Evolutionary conservation across 805 yeast genomes (phyloP), one percentile per base, ranked within the genome.

Genomic region (Monosporozyma servazzii): DNA sequence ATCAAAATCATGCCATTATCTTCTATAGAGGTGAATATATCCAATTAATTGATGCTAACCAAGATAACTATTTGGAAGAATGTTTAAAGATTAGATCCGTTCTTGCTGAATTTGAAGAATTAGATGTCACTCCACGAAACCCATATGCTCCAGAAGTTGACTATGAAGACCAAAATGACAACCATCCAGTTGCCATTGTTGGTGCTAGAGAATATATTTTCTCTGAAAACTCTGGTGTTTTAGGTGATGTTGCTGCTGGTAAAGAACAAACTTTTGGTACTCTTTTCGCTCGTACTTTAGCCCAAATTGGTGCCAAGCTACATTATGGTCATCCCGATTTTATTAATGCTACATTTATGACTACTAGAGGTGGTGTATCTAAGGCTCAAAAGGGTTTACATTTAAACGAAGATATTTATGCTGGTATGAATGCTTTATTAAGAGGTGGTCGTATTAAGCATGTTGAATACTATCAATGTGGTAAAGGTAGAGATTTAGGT

Each of bases 241-340:
- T 86, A 50, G 95, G 93, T 73, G 95, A 86, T 72, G 85, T 86
- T 64, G 95, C 95, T 49, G 95, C 95, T 47, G 93, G 93, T 71
- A 86, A 86, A 67, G 95, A 86, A 74, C 95, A 86, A 71, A 85
- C 93, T 51, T 86, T 86, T 65, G 95, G 95, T 72, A 86, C 95
- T 0, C 71, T 86, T 59, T 86, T 84, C 62, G 87, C 93, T 11
- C 78, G 95, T 75, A 86, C 93, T 27, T 73, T 86, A 62, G 83
- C 91, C 55, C 88, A 84, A 72, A 78, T 86, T 66, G 93, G 93
- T 65, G 93, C 89, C 65, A 86, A 86, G 62, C 75, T 86, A 63
- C 93, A 86, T 74, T 86, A 86, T 71, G 95, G 95, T 68, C 93
- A 86, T 70, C 95, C 95, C 49, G 95, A 86, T 77, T 86, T 86